Percentiles rank a stretch among this genome's conserved stretches.
These are phyloP conservation scores for Tylopilus balloui DNA, from an alignment of 768 basidiomycete species.

Conservation along the genomic window DNA sequence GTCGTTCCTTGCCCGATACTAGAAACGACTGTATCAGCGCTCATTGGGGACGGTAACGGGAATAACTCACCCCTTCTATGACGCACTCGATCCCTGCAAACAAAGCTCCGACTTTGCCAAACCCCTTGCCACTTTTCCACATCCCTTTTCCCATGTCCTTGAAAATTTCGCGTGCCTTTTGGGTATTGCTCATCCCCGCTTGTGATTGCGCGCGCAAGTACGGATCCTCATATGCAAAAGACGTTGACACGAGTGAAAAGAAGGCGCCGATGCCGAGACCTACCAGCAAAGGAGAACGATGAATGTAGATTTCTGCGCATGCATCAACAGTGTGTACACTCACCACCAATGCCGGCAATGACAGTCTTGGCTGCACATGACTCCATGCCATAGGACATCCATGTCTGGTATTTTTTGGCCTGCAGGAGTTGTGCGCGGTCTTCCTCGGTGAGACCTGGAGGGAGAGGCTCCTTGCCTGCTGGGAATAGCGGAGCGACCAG, in stretches of 20 bases:
- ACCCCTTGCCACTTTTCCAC: conserved; percentile 86
- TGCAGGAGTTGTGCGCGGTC: conserved; percentile 65
- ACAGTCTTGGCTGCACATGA: conserved; percentile 82
- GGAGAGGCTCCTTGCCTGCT: conserved; percentile 83
- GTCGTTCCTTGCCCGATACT: conserved; percentile 97
- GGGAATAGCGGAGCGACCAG: conserved; percentile 71
- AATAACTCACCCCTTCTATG: conserved; percentile 78
- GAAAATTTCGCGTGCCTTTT: conserved; percentile 82
- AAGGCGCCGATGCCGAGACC: conserved; percentile 92
- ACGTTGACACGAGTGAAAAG: conserved; percentile 93
- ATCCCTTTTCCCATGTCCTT: conserved; percentile 93
- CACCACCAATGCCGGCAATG: conserved; percentile 80
- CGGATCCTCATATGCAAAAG: conserved; percentile 94
- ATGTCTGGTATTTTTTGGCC: conserved; percentile 73
- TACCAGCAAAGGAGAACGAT: conserved; percentile 27
- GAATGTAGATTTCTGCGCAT: conserved; percentile 4
- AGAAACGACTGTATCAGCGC: not conserved
- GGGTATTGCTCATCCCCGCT: conserved; percentile 53
- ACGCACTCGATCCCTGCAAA: conserved; percentile 96
- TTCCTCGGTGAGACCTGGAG: conserved; percentile 77
- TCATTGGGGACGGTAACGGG: not conserved
- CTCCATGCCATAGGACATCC: conserved; percentile 70
- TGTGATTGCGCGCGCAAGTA: conserved; percentile 62
- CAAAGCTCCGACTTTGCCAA: conserved; percentile 89
- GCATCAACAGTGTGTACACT: conserved; percentile 26